phyloP scores from a whole-genome alignment of 2,329 filamentous ascomycete species.

The Teratosphaeria epicoccoides region DNA sequence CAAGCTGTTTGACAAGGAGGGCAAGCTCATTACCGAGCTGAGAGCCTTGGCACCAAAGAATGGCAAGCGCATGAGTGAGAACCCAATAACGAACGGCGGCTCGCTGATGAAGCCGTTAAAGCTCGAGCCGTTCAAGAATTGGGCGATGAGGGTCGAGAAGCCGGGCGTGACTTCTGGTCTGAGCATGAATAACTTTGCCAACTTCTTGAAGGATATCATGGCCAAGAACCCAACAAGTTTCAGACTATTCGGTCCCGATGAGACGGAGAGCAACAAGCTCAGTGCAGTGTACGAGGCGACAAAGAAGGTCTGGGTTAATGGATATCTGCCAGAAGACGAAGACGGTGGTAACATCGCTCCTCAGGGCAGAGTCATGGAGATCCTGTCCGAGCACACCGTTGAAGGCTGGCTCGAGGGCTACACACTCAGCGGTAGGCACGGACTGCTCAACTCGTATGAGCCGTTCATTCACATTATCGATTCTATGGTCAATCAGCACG shows the following conservation, averaged over 20 bases:
- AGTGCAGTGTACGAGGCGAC: constrained; percentile 58
- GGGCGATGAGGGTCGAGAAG: constrained; percentile 51
- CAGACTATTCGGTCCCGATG: constrained; percentile 67
- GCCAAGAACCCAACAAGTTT: constrained; percentile 56
- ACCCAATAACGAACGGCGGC: constrained; percentile 65
- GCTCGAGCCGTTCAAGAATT: constrained; percentile 60
- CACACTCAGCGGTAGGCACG: constrained; percentile 62
- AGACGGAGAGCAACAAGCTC: constrained; percentile 74
- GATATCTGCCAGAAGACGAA: constrained; percentile 64
- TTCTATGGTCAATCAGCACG: constrained; percentile 78
- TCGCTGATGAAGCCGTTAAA: constrained; percentile 54
- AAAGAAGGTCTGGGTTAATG: constrained; percentile 72
- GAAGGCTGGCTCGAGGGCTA: constrained; percentile 78
- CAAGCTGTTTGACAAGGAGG: constrained; percentile 54
- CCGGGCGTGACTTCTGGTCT: constrained; percentile 41
- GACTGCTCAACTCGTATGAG: constrained; percentile 70
- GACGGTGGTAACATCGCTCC: constrained; percentile 63
- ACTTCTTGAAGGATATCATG: constrained; percentile 58
- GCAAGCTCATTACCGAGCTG: constrained; percentile 53
- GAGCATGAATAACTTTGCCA: constrained; percentile 61
- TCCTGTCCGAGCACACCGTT: constrained; percentile 69
- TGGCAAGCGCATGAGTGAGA: constrained; percentile 62
- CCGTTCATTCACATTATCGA: constrained; percentile 76
- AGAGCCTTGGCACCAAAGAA: constrained; percentile 55
- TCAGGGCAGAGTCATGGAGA: constrained; percentile 68